Base-by-base conservation (phyloP, 2,329 filamentous ascomycete species). In the Exophiala sp. region DNA sequence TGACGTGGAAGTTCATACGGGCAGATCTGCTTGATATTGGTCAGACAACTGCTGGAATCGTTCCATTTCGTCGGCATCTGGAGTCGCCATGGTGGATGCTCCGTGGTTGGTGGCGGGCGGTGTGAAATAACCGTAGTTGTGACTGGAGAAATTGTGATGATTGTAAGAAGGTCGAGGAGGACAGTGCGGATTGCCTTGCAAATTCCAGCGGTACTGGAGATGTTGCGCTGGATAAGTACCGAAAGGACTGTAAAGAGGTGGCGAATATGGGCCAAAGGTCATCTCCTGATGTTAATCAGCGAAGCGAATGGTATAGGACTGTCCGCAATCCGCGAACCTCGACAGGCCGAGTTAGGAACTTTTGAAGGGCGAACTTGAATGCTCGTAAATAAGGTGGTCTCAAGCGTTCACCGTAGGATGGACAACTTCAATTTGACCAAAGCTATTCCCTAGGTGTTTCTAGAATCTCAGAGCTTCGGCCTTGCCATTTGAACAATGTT, bases 41-140 rank as follows among this genome's bases (percentile, higher is more conserved):
- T 78, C 78, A 59, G 79, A 82, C 54, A 82, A 70, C 64, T 79
- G 75, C 68, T 83, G 80, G 64, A 82, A 71, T 49, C 78, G 72
- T 58, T 79, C 78, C 63, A 81, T 70, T 58, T 82, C 79, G 48
- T 81, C 77, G 43, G 66, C 59, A 8, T 69, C 69, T 34, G 69
- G 60, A 16, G 66, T 59, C 47, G 65, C 66, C 68, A 72, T 71
- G 46, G 44, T 64, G 63, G 59, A 56, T 58, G 35, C 48, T 35
- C 29, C 53, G 27, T 41, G 49, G 42, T 48, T 45, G 34, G 45
- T 52, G 39, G 58, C 55, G 45, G 60, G 58, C 37, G 53, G 45
- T 60, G 49, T 45, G 61, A 59, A 27, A 55, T 46, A 29, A 57
- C 49, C 14, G 62, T 50, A 47, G 60, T 55, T 55, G 58, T 47